A percentile compares a stretch with the other conserved stretches of the same genome.
These are phyloP conservation scores for Penicillium subrubescens DNA, from an alignment of 495 filamentous ascomycete genomes.

Conservation along the genomic window DNA sequence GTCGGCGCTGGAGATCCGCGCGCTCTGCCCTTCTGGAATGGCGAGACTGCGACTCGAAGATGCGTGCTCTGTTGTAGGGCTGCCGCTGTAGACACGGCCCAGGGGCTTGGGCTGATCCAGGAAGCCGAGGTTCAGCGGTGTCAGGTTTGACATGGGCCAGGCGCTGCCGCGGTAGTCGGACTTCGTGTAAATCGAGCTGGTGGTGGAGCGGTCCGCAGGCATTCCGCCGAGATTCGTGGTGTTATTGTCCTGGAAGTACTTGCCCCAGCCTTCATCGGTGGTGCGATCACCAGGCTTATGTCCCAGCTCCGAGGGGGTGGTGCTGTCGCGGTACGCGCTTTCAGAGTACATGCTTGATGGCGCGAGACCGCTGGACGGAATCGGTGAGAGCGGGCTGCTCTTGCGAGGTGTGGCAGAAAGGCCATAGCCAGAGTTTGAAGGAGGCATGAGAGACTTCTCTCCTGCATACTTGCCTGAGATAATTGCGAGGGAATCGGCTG, in stretches of 20 bases:
- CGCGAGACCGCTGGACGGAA: slow-evolving; percentile 35
- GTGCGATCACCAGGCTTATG: slow-evolving; percentile 48
- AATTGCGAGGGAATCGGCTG: slow-evolving; percentile 46
- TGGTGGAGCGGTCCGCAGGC: slow-evolving; percentile 31
- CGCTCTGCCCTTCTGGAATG: slow-evolving; percentile 60
- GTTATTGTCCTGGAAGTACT: slow-evolving; percentile 59
- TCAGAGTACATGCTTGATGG: slow-evolving; percentile 29
- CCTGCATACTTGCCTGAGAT: slow-evolving; percentile 43
- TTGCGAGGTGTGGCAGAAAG: slow-evolving; percentile 21
- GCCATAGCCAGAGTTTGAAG: slow-evolving; percentile 27
- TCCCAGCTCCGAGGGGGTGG: slow-evolving; percentile 13
- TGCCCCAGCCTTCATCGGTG: slow-evolving; percentile 60
- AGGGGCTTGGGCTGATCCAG: slow-evolving; percentile 46
- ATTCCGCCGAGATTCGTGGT: slow-evolving; percentile 41
- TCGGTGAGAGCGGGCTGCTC: slow-evolving; percentile 37
- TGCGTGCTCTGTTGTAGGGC: slow-evolving; percentile 64
- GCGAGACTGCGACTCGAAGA: slow-evolving; percentile 42
- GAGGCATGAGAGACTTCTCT: slow-evolving; percentile 39
- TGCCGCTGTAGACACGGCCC: slow-evolving; percentile 61
- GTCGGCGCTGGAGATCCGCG: slow-evolving; percentile 61
- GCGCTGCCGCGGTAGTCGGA: slow-evolving; percentile 41
- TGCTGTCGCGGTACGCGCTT: slow-evolving; percentile 26
- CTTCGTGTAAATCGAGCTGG: slow-evolving; percentile 33
- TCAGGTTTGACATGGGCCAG: slow-evolving; percentile 42
- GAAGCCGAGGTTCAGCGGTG: slow-evolving; percentile 40